Percentiles rank a stretch among this genome's conserved stretches.
These are phyloP conservation scores for Globisporangium echinulatum DNA, from an alignment of 352 stramenopile species.

Conservation along the genomic window DNA sequence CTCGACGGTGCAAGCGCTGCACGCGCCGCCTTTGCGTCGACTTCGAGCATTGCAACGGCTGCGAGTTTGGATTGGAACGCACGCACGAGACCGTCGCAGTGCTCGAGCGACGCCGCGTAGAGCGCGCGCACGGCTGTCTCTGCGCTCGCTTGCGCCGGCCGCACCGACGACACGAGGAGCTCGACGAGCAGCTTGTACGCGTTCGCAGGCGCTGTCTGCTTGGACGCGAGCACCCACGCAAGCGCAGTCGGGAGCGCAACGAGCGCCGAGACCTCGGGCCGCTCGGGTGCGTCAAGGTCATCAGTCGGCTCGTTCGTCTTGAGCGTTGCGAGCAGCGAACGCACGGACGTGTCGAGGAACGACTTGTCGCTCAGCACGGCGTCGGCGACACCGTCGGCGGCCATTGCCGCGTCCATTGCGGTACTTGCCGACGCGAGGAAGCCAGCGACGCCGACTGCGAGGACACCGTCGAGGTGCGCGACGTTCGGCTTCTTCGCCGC, in stretches of 20 bases:
- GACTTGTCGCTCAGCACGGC: conserved; percentile 37
- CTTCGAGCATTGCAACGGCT: conserved; percentile 21
- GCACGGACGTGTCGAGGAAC: conserved; percentile 47
- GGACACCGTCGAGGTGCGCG: conserved; percentile 64
- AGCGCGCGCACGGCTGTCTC: conserved; percentile 35
- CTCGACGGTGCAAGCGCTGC: conserved; percentile 13
- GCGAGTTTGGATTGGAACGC: conserved; percentile 62
- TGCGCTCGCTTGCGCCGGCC: conserved; percentile 43
- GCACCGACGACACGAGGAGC: conserved; percentile 41
- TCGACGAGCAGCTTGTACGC: conserved; percentile 59
- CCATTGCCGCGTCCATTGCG: conserved; percentile 51
- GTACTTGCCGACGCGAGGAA: conserved; percentile 49
- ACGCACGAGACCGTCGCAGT: conserved; percentile 37
- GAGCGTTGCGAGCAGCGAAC: conserved; percentile 25
- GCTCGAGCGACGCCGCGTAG: conserved; percentile 54
- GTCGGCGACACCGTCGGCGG: conserved; percentile 35
- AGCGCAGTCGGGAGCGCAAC: conserved; percentile 39
- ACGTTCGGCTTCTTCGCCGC: conserved; percentile 76
- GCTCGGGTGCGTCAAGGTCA: conserved; percentile 12
- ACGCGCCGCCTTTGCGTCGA: conserved; percentile 21
- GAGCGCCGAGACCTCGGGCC: conserved; percentile 55
- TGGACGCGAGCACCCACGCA: conserved; percentile 63
- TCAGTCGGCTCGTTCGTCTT: conserved; percentile 2
- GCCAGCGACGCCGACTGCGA: conserved; percentile 59
- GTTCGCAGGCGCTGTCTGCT: conserved; percentile 33